A percentile compares a stretch with the other conserved stretches of the same genome.
phyloP scores from a whole-genome alignment of 371 early-diverging fungal species.

The Mucor plumbeus region DNA sequence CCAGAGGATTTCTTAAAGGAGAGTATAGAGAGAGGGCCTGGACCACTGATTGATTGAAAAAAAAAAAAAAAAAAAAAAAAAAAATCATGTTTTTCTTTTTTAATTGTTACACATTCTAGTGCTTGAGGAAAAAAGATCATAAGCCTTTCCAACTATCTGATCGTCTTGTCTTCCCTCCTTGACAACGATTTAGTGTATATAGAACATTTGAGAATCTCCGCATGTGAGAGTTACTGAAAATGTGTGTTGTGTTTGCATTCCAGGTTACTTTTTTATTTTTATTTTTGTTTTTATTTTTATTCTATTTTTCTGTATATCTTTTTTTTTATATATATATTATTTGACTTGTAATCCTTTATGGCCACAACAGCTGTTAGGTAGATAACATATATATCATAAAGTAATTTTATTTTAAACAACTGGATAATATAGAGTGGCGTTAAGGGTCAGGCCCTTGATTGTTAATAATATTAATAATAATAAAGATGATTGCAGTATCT shows the following conservation, averaged over 20 bases:
- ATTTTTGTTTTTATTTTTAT: background rate
- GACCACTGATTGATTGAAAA: conserved; percentile 7
- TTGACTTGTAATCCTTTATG: conserved; percentile 23
- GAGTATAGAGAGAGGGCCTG: conserved; percentile 10
- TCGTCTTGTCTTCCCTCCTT: background rate
- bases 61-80: too few relatives aligned
- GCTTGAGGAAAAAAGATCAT: conserved; percentile 7
- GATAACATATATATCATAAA: background rate
- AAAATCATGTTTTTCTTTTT: conserved; percentile 6
- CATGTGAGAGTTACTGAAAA: background rate
- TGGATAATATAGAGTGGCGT: conserved; percentile 51
- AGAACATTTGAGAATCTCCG: conserved; percentile 5
- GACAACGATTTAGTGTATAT: conserved; percentile 2
- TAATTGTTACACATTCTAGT: conserved; percentile 6
- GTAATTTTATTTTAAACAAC: background rate
- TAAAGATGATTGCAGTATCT: conserved; percentile 55
- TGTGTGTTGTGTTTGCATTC: background rate
- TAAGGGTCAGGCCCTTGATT: conserved; percentile 73
- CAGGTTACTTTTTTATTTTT: background rate
- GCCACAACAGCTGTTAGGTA: conserved; percentile 33
- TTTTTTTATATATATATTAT: conserved; percentile 9
- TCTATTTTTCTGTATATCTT: conserved; percentile 4
- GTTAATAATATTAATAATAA: conserved; percentile 48
- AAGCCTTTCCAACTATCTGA: background rate
- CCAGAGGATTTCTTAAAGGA: conserved; percentile 11